These are phyloP conservation scores for Plasmopara halstedii DNA, from an alignment of 352 stramenopile species.

Conservation along the genomic window DNA sequence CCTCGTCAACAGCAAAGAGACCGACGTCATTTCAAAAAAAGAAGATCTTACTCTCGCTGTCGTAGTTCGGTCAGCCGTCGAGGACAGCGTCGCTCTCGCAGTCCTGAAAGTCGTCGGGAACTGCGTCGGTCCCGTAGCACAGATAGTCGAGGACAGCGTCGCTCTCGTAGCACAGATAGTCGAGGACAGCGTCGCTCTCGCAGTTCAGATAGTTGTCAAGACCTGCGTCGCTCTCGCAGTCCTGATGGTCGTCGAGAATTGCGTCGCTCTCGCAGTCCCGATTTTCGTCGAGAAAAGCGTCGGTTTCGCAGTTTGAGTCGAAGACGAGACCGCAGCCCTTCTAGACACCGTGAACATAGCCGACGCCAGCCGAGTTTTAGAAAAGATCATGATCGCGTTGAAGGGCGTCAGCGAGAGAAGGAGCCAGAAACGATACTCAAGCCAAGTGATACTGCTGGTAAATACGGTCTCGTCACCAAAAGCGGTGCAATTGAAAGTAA, in stretches of 20 bases:
- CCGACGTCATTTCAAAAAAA: slow-evolving; percentile 6
- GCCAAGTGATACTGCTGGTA: slow-evolving; percentile 18
- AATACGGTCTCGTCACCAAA: slow-evolving; percentile 61
- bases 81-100: too few species aligned
- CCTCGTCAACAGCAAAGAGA: too few species aligned
- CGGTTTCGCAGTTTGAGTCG: slow-evolving; percentile 9
- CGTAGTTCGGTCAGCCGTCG: slow-evolving; percentile 3
- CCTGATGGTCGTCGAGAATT: slow-evolving; percentile 2
- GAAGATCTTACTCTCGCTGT: not conserved
- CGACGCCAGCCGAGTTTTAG: slow-evolving; percentile 5
- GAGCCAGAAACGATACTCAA: slow-evolving; percentile 18
- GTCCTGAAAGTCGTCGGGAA: slow-evolving; percentile 1
- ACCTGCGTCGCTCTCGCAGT: slow-evolving; percentile 10
- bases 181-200: slow-evolving; percentile 12
- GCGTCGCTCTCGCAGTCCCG: slow-evolving; percentile 12
- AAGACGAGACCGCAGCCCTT: slow-evolving; percentile 1
- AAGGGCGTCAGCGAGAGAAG: slow-evolving; percentile 3
- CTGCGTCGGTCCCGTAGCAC: slow-evolving; percentile 10
- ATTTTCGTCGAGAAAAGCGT: slow-evolving; percentile 5
- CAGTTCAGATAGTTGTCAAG: slow-evolving; percentile 7
- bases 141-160: too few species aligned
- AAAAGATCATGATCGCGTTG: slow-evolving; percentile 2
- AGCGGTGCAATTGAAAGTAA: slow-evolving; percentile 55
- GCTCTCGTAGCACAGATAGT: slow-evolving; percentile 5
- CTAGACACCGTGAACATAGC: not conserved